These are phyloP conservation scores for Rhododendron simsii DNA, from an alignment of 148 eudicot species.

Conservation along the genomic window DNA sequence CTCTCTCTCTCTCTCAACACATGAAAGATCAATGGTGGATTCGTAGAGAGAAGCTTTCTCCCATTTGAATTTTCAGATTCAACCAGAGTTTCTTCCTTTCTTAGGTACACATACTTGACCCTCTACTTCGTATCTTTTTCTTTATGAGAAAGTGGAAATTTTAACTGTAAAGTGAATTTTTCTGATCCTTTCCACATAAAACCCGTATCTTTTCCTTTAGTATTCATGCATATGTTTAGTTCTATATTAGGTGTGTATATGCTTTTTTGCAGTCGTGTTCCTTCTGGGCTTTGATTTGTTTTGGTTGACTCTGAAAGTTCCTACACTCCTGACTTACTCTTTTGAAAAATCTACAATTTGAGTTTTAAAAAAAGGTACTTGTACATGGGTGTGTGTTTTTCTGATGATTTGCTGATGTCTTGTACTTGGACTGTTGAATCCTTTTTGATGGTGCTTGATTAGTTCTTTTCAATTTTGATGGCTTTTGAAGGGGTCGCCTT, in stretches of 20 bases:
- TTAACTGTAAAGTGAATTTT: slow-evolving; percentile 4
- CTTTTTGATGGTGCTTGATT: neutral
- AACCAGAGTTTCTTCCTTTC: neutral
- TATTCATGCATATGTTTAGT: neutral
- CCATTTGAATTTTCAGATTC: slow-evolving; percentile 6
- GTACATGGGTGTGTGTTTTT: neutral
- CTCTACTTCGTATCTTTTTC: neutral
- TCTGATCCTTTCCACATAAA: neutral
- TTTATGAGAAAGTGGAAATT: slow-evolving; percentile 11
- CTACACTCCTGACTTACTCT: neutral
- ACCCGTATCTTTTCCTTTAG: neutral
- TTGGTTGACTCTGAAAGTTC: slow-evolving; percentile 9
- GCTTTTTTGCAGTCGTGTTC: neutral
- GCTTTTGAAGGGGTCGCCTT: slow-evolving; percentile 3
- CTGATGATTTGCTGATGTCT: neutral
- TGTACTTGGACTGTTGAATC: slow-evolving; percentile 6
- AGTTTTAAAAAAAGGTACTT: neutral
- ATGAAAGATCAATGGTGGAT: neutral
- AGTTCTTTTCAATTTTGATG: slow-evolving; percentile 13
- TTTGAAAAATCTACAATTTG: neutral
- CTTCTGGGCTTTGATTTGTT: neutral
- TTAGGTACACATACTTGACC: neutral
- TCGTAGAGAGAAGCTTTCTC: neutral
- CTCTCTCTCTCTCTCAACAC: neutral
- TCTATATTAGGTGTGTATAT: neutral